Conservation (phyloP, 768 basidiomycete genomes). For the Tubosaeta sp. region DNA sequence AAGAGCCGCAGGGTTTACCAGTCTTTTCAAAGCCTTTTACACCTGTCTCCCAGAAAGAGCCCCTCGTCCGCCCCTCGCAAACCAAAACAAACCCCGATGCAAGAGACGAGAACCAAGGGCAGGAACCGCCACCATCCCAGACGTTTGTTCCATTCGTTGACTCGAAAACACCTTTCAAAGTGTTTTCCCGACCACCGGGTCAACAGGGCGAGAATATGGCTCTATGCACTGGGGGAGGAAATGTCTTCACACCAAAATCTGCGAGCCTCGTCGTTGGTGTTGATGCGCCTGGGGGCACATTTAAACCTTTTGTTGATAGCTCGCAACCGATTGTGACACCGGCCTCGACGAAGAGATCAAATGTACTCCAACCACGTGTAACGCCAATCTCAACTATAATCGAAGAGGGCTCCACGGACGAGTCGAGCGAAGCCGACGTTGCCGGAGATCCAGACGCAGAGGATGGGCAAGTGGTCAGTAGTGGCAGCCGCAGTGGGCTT, state of each 20-base stretch:
- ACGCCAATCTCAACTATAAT: slow-evolving; percentile 16
- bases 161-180: slow-evolving; percentile 44
- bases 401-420: slow-evolving; percentile 30
- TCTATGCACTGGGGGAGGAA: slow-evolving; percentile 16
- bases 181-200: slow-evolving; percentile 64
- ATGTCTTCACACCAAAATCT: slow-evolving; percentile 45
- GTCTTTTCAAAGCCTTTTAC: slow-evolving; percentile 66
- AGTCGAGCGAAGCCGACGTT: slow-evolving; percentile 29
- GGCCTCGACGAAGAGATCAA: slow-evolving; percentile 19
- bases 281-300: slow-evolving; percentile 15
- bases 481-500: slow-evolving; percentile 27
- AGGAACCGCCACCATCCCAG: slow-evolving; percentile 20
- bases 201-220: slow-evolving; percentile 37
- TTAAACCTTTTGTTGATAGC: slow-evolving; percentile 37
- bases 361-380: slow-evolving; percentile 17
- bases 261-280: slow-evolving; percentile 5
- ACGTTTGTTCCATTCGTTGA: slow-evolving; percentile 43
- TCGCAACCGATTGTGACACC: slow-evolving; percentile 13
- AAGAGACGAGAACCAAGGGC: slow-evolving; percentile 16
- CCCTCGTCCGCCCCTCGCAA: slow-evolving; percentile 23
- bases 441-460: slow-evolving; percentile 21
- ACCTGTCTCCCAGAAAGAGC: slow-evolving; percentile 44
- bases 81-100: slow-evolving; percentile 14
- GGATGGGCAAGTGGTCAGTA: slow-evolving; percentile 22
- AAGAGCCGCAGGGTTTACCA: slow-evolving; percentile 35